Conservation (phyloP, 768 basidiomycete species). For the Lyophyllum atratum region DNA sequence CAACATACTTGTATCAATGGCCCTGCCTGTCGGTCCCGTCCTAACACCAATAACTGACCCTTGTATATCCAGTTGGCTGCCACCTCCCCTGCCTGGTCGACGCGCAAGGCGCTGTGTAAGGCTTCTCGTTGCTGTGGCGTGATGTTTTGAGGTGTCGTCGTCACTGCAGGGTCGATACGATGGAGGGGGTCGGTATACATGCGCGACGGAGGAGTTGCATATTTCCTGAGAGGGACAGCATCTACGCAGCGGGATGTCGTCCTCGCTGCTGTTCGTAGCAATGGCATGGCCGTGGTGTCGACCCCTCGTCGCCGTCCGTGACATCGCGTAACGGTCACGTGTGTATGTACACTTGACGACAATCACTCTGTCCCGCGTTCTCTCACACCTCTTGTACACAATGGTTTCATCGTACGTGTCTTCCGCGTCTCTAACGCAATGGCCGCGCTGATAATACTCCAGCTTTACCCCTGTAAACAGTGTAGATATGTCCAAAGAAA, state of each 20-base stretch:
- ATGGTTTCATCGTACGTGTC: constrained; percentile 45
- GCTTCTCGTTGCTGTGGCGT: constrained; percentile 46
- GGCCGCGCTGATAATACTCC: background rate
- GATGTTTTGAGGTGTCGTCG: constrained; percentile 58
- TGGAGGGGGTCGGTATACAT: constrained; percentile 46
- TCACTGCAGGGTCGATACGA: constrained; percentile 39
- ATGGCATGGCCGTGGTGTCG: background rate
- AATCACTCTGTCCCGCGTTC: too few species aligned
- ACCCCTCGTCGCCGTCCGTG: background rate
- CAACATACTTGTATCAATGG: constrained; percentile 73
- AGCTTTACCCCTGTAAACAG: constrained; percentile 61
- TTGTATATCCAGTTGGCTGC: constrained; percentile 96
- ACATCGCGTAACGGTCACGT: constrained; percentile 12
- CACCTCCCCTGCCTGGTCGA: constrained; percentile 95
- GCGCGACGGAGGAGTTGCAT: constrained; percentile 37
- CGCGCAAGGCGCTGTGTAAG: constrained; percentile 73
- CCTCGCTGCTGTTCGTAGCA: constrained; percentile 10
- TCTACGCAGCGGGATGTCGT: background rate
- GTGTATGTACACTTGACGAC: constrained; percentile 3
- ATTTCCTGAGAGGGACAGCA: background rate
- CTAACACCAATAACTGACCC: constrained; percentile 80
- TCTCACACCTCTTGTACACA: constrained; percentile 5
- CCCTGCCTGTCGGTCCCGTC: constrained; percentile 54
- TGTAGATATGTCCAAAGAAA: constrained; percentile 67
- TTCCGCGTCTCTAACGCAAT: background rate